Percentiles rank a stretch among this genome's conserved stretches.
phyloP scores from a whole-genome alignment of 2,329 filamentous ascomycete genomes.

The Fusarium pilosicola region DNA sequence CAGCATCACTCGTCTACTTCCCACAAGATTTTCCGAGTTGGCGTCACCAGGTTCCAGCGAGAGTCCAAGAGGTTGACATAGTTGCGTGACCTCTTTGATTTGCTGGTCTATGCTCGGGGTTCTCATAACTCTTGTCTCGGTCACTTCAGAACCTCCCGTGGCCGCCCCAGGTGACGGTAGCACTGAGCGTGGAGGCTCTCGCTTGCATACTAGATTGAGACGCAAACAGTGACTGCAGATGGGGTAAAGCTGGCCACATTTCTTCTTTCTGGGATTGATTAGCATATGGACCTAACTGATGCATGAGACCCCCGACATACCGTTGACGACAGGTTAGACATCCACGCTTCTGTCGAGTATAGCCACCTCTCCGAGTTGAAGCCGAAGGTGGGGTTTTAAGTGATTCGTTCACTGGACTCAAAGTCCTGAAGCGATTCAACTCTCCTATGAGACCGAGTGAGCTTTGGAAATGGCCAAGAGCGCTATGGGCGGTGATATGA shows the following conservation, averaged over 20 bases:
- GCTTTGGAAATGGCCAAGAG: not conserved
- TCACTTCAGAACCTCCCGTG: not conserved
- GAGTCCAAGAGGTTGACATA: not conserved
- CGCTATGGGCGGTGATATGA: not conserved
- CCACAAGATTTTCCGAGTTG: not conserved
- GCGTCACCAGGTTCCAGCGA: not conserved
- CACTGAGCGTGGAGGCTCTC: not conserved
- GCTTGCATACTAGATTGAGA: not conserved
- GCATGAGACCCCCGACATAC: not conserved
- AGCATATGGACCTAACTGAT: not conserved
- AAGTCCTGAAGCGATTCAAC: not conserved
- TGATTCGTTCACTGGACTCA: not conserved
- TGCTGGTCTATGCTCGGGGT: not conserved
- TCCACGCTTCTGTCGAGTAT: slow-evolving; percentile 33
- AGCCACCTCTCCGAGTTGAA: slow-evolving; percentile 14
- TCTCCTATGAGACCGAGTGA: not conserved
- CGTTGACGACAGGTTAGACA: slow-evolving; percentile 37
- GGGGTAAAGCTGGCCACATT: not conserved
- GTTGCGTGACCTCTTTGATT: not conserved
- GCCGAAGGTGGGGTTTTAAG: not conserved
- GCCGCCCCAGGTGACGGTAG: not conserved
- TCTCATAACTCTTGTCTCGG: not conserved
- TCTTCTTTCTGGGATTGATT: not conserved
- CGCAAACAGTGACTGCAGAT: not conserved
- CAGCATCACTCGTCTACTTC: not conserved